These are phyloP conservation scores for Aspergillus diversus DNA, from an alignment of 495 filamentous ascomycete species.

Conservation along the genomic window DNA sequence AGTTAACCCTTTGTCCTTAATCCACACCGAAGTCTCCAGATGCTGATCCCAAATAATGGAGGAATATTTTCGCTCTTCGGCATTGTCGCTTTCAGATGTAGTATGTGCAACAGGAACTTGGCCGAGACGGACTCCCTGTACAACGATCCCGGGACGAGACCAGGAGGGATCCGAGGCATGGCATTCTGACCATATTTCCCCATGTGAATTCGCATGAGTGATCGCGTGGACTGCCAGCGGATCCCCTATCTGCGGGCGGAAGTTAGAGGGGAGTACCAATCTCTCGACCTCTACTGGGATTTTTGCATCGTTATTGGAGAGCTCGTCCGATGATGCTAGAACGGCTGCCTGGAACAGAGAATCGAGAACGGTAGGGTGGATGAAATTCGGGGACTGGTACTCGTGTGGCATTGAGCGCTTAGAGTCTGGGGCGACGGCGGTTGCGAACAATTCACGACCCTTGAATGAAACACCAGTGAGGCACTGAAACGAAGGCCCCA, in stretches of 20 bases:
- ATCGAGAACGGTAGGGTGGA: slow-evolving; percentile 43
- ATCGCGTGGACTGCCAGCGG: slow-evolving; percentile 26
- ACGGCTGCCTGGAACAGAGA: slow-evolving; percentile 36
- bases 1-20: neutral
- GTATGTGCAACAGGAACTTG: neutral
- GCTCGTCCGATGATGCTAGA: slow-evolving; percentile 25
- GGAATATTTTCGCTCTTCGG: neutral
- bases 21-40: neutral
- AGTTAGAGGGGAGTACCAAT: slow-evolving; percentile 24
- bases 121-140: slow-evolving; percentile 22
- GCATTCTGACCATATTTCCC: slow-evolving; percentile 23
- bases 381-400: slow-evolving; percentile 25
- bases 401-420: slow-evolving; percentile 28
- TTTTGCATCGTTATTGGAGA: slow-evolving; percentile 23
- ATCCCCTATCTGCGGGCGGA: slow-evolving; percentile 24
- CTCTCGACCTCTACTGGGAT: slow-evolving; percentile 32
- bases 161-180: slow-evolving; percentile 26
- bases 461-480: slow-evolving; percentile 24
- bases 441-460: slow-evolving; percentile 26
- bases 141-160: slow-evolving; percentile 26
- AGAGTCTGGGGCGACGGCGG: slow-evolving; percentile 28
- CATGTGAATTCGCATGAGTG: slow-evolving; percentile 18
- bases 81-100: neutral
- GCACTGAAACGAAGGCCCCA: slow-evolving; percentile 33
- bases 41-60: slow-evolving; percentile 1